Conservation (phyloP, 2,329 filamentous ascomycete genomes). For the Neonectria sp. region DNA sequence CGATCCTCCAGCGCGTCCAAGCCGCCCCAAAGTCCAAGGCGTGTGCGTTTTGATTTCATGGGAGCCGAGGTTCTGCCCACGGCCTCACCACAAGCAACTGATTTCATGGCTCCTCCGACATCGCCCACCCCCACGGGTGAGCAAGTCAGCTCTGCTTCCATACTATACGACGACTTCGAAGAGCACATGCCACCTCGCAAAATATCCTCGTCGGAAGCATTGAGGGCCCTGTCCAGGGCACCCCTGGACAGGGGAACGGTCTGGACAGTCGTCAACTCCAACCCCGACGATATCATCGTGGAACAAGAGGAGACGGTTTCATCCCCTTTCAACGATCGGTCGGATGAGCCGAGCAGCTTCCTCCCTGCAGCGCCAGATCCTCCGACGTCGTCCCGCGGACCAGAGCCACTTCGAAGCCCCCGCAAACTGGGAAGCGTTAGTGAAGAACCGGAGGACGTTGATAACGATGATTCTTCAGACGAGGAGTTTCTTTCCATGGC, state of each 20-base stretch:
- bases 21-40: slow-evolving; percentile 68
- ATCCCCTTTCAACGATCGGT: slow-evolving; percentile 17
- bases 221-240: slow-evolving; percentile 66
- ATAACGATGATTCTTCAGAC: slow-evolving; percentile 55
- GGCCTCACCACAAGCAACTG: slow-evolving; percentile 64
- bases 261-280: slow-evolving; percentile 65
- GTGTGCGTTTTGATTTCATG: slow-evolving; percentile 74
- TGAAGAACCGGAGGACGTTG: slow-evolving; percentile 44
- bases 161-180: slow-evolving; percentile 58
- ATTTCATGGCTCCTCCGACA: slow-evolving; percentile 49
- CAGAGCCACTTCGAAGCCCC: slow-evolving; percentile 37
- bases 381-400: slow-evolving; percentile 31
- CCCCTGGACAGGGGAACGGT: slow-evolving; percentile 66
- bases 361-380: slow-evolving; percentile 37
- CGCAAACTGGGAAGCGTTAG: slow-evolving; percentile 44
- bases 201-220: slow-evolving; percentile 69
- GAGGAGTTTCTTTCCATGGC: slow-evolving; percentile 60
- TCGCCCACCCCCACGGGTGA: slow-evolving; percentile 47
- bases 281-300: slow-evolving; percentile 45
- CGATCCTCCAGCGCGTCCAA: slow-evolving; percentile 68
- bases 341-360: slow-evolving; percentile 19
- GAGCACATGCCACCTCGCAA: slow-evolving; percentile 63
- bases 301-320: slow-evolving; percentile 37
- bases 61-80: slow-evolving; percentile 74
- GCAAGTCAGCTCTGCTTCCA: slow-evolving; percentile 47